These are phyloP conservation scores for Picea glauca DNA, from an alignment of 75 land plant genomes.

Conservation along the genomic window DNA sequence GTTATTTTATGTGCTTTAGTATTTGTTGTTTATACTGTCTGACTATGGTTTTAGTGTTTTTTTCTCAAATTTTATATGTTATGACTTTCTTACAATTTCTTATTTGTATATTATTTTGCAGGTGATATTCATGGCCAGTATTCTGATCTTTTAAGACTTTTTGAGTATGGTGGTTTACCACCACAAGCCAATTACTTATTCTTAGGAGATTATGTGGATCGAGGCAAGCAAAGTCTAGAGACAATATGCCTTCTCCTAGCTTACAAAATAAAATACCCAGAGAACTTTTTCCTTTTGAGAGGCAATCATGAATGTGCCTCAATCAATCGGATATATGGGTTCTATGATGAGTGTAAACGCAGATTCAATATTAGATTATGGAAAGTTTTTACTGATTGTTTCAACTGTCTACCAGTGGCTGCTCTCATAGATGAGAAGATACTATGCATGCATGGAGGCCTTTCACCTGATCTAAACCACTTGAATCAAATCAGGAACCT, in stretches of 20 bases:
- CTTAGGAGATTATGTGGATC: constrained; percentile 75
- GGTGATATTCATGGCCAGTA: constrained; percentile 88
- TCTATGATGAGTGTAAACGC: constrained; percentile 86
- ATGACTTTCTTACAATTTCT: too few species aligned
- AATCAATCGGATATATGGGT: constrained; percentile 77
- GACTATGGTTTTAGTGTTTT: too few species aligned
- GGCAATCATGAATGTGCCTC: constrained; percentile 88
- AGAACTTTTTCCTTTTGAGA: constrained; percentile 69
- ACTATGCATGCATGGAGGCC: constrained; percentile 91
- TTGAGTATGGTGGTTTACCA: constrained; percentile 83
- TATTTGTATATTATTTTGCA: constrained; percentile 14
- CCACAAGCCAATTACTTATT: constrained; percentile 72
- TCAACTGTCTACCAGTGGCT: constrained; percentile 84
- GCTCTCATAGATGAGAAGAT: constrained; percentile 86
- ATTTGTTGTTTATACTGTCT: too few species aligned
- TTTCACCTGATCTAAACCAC: constrained; percentile 67
- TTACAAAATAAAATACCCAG: constrained; percentile 80
- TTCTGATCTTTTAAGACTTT: constrained; percentile 68
- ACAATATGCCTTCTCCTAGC: constrained; percentile 81
- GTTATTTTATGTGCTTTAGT: too few species aligned
- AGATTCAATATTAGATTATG: constrained; percentile 84
- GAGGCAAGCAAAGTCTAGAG: constrained; percentile 78
- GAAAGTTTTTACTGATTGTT: constrained; percentile 79
- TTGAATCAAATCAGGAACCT: constrained; percentile 62
- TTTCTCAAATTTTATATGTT: too few species aligned